These are phyloP conservation scores for Pyrus betulifolia DNA, from an alignment of 306 rosid species.

Conservation along the genomic window DNA sequence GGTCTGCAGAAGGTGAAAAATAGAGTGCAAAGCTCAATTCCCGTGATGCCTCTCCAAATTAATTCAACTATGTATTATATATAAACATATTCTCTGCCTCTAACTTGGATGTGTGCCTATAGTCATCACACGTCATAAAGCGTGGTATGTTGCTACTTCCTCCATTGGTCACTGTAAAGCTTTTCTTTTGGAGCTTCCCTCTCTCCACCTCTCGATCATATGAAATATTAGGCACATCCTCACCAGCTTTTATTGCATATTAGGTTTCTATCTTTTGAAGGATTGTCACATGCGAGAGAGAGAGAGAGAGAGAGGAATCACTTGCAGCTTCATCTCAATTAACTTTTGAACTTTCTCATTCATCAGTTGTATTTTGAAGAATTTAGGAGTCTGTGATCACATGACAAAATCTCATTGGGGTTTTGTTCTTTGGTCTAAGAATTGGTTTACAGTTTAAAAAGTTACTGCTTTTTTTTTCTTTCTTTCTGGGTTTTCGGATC, in stretches of 20 bases:
- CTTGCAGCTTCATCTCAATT: slow-evolving; percentile 6
- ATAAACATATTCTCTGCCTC: no score
- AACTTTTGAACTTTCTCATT: slow-evolving; percentile 20
- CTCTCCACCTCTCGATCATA: slow-evolving; percentile 16
- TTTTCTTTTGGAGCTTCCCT: background rate
- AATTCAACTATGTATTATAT: background rate
- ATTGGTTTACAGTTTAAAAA: background rate
- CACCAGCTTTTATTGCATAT: slow-evolving; percentile 14
- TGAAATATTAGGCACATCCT: slow-evolving; percentile 20
- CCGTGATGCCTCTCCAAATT: slow-evolving; percentile 12
- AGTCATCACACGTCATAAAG: slow-evolving; percentile 28
- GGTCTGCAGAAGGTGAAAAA: no score
- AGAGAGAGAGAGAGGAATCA: background rate
- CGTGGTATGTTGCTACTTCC: slow-evolving; percentile 4
- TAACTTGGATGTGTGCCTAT: slow-evolving; percentile 31
- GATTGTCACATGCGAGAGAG: slow-evolving; percentile 6
- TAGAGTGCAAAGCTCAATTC: background rate
- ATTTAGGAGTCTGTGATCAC: slow-evolving; percentile 29
- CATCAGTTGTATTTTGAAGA: background rate
- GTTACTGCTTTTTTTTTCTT: background rate
- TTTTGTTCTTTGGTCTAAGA: background rate
- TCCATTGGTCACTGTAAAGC: slow-evolving; percentile 13
- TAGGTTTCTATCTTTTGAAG: slow-evolving; percentile 9
- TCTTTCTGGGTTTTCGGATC: slow-evolving; percentile 15
- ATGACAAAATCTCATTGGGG: slow-evolving; percentile 37